Evolutionary conservation across 225 moss, liverwort and hornwort species (phyloP).

Genomic region (Lunularia cruciata): DNA sequence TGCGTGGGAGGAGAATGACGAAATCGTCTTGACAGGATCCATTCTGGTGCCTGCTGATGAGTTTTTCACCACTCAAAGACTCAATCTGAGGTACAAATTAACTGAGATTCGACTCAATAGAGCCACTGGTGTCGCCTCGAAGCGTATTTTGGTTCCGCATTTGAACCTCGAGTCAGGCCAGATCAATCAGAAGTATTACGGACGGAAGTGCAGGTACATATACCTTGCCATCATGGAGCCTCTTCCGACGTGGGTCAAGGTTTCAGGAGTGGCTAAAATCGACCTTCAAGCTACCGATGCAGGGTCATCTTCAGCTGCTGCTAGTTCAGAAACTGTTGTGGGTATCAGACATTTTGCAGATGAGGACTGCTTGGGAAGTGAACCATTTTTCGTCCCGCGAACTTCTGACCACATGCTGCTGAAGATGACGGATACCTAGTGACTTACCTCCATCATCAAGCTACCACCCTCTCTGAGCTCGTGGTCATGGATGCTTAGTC

Average conservation of each 20-base stretch:
- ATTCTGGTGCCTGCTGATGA: slow-evolving; percentile 9
- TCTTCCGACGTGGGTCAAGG: slow-evolving; percentile 28
- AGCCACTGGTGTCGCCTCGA: slow-evolving; percentile 22
- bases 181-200: slow-evolving; percentile 24
- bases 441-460: slow-evolving; percentile 25
- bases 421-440: slow-evolving; percentile 37
- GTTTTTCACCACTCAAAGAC: slow-evolving; percentile 10
- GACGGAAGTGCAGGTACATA: slow-evolving; percentile 28
- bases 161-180: slow-evolving; percentile 34
- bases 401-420: background rate
- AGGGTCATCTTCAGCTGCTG: background rate
- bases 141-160: slow-evolving; percentile 9
- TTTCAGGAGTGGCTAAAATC: slow-evolving; percentile 33
- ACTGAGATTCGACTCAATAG: slow-evolving; percentile 25
- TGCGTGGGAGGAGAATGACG: slow-evolving; percentile 26
- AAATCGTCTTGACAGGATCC: slow-evolving; percentile 24
- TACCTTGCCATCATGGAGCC: slow-evolving; percentile 28
- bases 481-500: slow-evolving; percentile 33
- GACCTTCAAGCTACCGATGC: slow-evolving; percentile 16
- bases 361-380: slow-evolving; percentile 22
- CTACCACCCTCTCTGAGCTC: slow-evolving; percentile 20
- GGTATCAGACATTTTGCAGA: slow-evolving; percentile 23
- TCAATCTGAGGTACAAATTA: slow-evolving; percentile 19
- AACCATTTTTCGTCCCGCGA: slow-evolving; percentile 36
- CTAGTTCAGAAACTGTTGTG: slow-evolving; percentile 12